Percentiles rank a stretch among this genome's conserved stretches.
These are phyloP conservation scores for Fulvia fulva DNA, from an alignment of 2,329 filamentous ascomycete species.

Conservation along the genomic window DNA sequence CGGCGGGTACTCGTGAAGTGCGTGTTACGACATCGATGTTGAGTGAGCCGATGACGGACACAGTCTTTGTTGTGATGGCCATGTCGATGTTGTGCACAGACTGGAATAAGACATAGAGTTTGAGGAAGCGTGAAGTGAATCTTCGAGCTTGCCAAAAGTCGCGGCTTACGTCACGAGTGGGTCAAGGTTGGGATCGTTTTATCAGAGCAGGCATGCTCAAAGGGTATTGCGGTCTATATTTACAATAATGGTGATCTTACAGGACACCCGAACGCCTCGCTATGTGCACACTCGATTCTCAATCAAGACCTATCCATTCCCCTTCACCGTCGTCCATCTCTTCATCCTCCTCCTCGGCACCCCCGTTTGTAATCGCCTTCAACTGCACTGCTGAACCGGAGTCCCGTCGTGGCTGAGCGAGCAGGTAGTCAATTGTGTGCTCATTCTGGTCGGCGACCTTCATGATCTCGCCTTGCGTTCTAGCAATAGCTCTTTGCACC, in stretches of 20 bases:
- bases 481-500: slow-evolving; percentile 73
- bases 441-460: slow-evolving; percentile 81
- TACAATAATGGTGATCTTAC: not conserved
- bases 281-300: not conserved
- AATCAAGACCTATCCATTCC: slow-evolving; percentile 32
- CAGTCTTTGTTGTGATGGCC: slow-evolving; percentile 6
- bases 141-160: not conserved
- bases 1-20: slow-evolving; percentile 74
- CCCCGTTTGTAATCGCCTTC: slow-evolving; percentile 19
- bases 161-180: not conserved
- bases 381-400: slow-evolving; percentile 7
- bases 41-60: slow-evolving; percentile 85
- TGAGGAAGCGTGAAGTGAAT: not conserved
- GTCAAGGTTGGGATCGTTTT: not conserved
- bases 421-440: slow-evolving; percentile 82
- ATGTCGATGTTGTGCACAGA: not conserved
- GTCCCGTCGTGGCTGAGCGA: slow-evolving; percentile 36
- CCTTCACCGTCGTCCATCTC: slow-evolving; percentile 36
- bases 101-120: not conserved
- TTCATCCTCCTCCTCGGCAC: slow-evolving; percentile 14
- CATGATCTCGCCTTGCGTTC: slow-evolving; percentile 78
- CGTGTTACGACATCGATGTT: slow-evolving; percentile 92
- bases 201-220: not conserved
- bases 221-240: not conserved
- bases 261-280: not conserved